A percentile compares a stretch with the other conserved stretches of the same genome.
Evolutionary conservation across 1,284 basidiomycete species (phyloP).

Genomic region (Fomitiporia mediterranea): DNA sequence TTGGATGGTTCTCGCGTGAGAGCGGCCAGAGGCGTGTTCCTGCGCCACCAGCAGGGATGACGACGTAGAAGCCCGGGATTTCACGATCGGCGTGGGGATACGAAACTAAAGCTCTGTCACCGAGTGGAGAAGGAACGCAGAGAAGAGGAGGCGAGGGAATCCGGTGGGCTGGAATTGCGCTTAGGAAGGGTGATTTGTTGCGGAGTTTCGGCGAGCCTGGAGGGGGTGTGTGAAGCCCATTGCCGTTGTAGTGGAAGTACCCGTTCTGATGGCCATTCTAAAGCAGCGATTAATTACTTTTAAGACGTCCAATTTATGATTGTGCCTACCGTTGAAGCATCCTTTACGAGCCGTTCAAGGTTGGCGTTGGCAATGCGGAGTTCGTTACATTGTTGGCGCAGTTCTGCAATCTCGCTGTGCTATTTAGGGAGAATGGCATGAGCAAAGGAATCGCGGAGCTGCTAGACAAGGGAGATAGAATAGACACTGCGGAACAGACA

Average conservation of each 20-base stretch:
- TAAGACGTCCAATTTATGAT: not conserved
- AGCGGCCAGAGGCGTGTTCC: slow-evolving; percentile 83
- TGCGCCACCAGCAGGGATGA: slow-evolving; percentile 80
- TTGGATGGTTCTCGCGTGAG: slow-evolving; percentile 75
- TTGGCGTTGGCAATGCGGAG: slow-evolving; percentile 64
- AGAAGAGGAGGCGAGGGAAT: slow-evolving; percentile 39
- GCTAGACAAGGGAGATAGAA: too few relatives aligned
- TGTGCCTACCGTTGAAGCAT: slow-evolving; percentile 52
- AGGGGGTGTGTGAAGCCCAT: slow-evolving; percentile 44
- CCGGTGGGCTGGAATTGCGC: slow-evolving; percentile 38
- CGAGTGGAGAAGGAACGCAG: slow-evolving; percentile 49
- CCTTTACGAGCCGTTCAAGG: slow-evolving; percentile 69
- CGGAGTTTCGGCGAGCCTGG: slow-evolving; percentile 69
- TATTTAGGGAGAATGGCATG: slow-evolving; percentile 26
- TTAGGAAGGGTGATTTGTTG: slow-evolving; percentile 71
- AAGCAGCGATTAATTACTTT: not conserved
- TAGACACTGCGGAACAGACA: too few relatives aligned
- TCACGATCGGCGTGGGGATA: slow-evolving; percentile 55
- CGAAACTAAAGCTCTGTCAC: slow-evolving; percentile 50
- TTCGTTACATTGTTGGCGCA: slow-evolving; percentile 69
- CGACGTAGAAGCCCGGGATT: slow-evolving; percentile 80
- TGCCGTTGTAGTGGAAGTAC: slow-evolving; percentile 27
- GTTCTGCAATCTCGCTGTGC: slow-evolving; percentile 63
- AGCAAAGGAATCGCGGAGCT: too few relatives aligned
- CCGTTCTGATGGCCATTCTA: not conserved